Evolutionary conservation across 768 basidiomycete species (phyloP).

Genomic region (Hirschioporus abietinus): DNA sequence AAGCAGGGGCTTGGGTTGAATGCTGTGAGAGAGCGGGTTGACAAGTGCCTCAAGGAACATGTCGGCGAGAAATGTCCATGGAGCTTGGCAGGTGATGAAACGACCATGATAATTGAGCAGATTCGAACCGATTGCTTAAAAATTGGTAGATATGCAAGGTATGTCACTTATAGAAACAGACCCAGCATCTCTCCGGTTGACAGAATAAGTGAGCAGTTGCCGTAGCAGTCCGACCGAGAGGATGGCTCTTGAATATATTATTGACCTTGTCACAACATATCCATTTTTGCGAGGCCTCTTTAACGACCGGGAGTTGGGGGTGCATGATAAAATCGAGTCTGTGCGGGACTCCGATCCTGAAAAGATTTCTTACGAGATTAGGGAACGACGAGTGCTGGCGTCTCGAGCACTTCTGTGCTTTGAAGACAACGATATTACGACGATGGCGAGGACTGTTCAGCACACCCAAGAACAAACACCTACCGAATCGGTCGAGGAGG

Average conservation of each 20-base stretch:
- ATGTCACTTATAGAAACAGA: not conserved
- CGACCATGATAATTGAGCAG: not conserved
- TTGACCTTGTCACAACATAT: not conserved
- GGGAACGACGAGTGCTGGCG: not conserved
- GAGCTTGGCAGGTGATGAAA: not conserved
- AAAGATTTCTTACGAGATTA: not conserved
- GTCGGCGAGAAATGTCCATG: not conserved
- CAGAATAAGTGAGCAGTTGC: not conserved
- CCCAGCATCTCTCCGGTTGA: not conserved
- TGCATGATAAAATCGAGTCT: not conserved
- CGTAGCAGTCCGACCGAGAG: not conserved
- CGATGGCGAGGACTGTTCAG: not conserved
- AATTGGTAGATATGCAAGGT: not conserved
- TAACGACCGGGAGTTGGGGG: not conserved
- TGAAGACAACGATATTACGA: not conserved
- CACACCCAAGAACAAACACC: not conserved
- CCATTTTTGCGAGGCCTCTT: not conserved
- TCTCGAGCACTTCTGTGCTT: not conserved
- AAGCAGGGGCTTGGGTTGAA: not conserved
- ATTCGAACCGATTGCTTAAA: not conserved
- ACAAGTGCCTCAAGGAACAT: not conserved
- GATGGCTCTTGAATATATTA: not conserved
- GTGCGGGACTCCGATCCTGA: not conserved
- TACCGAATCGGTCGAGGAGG: not conserved
- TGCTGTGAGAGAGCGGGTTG: not conserved